A percentile compares a stretch with the other conserved stretches of the same genome.
Conservation (phyloP, 352 stramenopile species). For the Globisporangium nagaii region DNA sequence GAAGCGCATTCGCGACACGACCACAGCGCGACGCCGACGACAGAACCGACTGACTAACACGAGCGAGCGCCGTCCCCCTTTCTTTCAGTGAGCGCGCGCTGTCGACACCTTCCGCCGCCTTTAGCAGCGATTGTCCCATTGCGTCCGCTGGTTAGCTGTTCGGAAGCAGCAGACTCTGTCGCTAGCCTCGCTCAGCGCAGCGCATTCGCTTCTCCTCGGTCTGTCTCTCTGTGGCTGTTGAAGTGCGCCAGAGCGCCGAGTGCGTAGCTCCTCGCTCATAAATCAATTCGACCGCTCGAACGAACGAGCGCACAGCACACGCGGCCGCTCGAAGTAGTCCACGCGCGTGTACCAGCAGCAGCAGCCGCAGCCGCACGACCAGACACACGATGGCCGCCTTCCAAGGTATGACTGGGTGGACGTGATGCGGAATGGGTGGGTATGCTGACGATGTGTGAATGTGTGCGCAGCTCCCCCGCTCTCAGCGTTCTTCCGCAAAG, state of each 20-base stretch:
- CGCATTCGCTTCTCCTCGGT: not conserved
- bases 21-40: not conserved
- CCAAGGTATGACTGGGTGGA: constrained; percentile 40
- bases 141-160: not conserved
- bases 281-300: not conserved
- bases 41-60: not conserved
- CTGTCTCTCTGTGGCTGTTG: constrained; percentile 6
- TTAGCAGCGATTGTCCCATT: not conserved
- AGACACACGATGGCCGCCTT: constrained; percentile 50
- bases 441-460: constrained; percentile 6
- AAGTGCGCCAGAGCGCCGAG: not conserved
- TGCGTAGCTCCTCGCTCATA: not conserved
- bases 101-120: not conserved
- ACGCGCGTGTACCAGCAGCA: not conserved
- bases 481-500: constrained; percentile 85
- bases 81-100: too few species aligned
- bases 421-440: not conserved
- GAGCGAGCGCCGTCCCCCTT: not conserved
- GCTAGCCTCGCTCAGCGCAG: not conserved
- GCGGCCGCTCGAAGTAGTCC: not conserved
- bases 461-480: constrained; percentile 57
- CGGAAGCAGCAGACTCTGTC: constrained; percentile 1
- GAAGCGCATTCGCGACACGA: constrained; percentile 1
- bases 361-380: not conserved
- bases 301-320: not conserved